Percentiles rank a stretch among this genome's conserved stretches.
These are phyloP conservation scores for Trichocomaceae sp. DNA, from an alignment of 2,329 filamentous ascomycete genomes.

Conservation along the genomic window DNA sequence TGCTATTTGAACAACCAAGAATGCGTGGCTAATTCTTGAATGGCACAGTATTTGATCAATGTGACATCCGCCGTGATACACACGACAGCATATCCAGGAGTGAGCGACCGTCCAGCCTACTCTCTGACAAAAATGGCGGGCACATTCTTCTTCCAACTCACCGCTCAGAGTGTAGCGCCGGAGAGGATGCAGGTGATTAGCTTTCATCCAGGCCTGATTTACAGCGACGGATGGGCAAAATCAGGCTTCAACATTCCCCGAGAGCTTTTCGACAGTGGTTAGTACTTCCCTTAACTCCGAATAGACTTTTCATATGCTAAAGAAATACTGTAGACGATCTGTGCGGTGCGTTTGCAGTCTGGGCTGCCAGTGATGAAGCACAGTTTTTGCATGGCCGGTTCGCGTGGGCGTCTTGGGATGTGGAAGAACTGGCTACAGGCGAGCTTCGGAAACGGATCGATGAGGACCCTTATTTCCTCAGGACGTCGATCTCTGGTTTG, in stretches of 20 bases:
- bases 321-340: slow-evolving; percentile 17
- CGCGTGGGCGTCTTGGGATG: slow-evolving; percentile 37
- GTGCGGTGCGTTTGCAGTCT: slow-evolving; percentile 28
- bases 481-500: background rate
- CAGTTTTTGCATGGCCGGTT: slow-evolving; percentile 34
- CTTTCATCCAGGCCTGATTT: slow-evolving; percentile 13
- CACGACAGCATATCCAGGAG: slow-evolving; percentile 1
- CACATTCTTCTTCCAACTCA: slow-evolving; percentile 5
- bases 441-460: slow-evolving; percentile 3
- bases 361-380: slow-evolving; percentile 34
- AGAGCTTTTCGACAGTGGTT: background rate
- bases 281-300: background rate
- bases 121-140: slow-evolving; percentile 3
- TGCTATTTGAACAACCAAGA: background rate
- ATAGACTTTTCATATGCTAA: background rate
- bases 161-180: slow-evolving; percentile 12
- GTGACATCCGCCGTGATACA: slow-evolving; percentile 1
- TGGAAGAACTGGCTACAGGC: slow-evolving; percentile 28
- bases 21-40: background rate
- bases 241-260: background rate
- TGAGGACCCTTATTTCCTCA: slow-evolving; percentile 2
- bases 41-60: slow-evolving; percentile 1
- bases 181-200: slow-evolving; percentile 15
- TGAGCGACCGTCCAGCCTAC: slow-evolving; percentile 5
- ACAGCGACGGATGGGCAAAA: background rate